These are phyloP conservation scores for Cladophialophora immunda DNA, from an alignment of 2,329 filamentous ascomycete genomes.

Conservation along the genomic window DNA sequence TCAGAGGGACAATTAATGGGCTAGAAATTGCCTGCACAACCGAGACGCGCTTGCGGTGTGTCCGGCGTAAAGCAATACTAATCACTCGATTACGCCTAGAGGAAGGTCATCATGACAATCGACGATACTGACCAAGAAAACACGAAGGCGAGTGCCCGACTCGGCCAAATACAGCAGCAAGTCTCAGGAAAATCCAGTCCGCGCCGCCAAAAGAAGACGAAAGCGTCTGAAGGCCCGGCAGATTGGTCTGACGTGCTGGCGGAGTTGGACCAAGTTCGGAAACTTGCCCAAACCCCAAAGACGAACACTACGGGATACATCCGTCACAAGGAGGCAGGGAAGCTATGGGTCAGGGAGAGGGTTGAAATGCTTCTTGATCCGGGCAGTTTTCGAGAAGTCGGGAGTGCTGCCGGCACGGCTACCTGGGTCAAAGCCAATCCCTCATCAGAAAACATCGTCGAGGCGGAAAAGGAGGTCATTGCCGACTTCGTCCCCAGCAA, in stretches of 20 bases:
- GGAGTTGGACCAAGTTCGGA: slow-evolving; percentile 63
- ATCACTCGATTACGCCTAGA: not conserved
- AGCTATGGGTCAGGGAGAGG: slow-evolving; percentile 71
- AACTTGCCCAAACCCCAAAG: slow-evolving; percentile 65
- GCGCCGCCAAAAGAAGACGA: slow-evolving; percentile 16
- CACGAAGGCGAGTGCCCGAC: slow-evolving; percentile 2
- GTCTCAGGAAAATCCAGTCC: not conserved
- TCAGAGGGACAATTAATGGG: too few species aligned
- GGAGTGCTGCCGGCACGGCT: slow-evolving; percentile 67
- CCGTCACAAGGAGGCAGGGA: slow-evolving; percentile 70
- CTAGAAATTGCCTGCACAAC: too few species aligned
- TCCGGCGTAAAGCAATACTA: not conserved
- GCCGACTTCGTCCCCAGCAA: slow-evolving; percentile 66
- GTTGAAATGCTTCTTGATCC: slow-evolving; percentile 66
- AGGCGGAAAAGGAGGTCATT: slow-evolving; percentile 55
- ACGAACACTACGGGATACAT: slow-evolving; percentile 64
- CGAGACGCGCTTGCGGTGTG: too few species aligned
- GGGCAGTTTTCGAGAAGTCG: slow-evolving; percentile 66
- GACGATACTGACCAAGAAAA: not conserved
- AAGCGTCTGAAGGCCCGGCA: slow-evolving; percentile 50
- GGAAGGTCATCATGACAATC: slow-evolving; percentile 1
- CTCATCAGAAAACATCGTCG: slow-evolving; percentile 21
- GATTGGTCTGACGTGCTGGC: slow-evolving; percentile 69
- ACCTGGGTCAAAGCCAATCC: slow-evolving; percentile 57
- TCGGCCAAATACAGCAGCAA: slow-evolving; percentile 9